Evolutionary conservation across 2,329 filamentous ascomycete species (phyloP).

Genomic region (Cladosporium sp.): DNA sequence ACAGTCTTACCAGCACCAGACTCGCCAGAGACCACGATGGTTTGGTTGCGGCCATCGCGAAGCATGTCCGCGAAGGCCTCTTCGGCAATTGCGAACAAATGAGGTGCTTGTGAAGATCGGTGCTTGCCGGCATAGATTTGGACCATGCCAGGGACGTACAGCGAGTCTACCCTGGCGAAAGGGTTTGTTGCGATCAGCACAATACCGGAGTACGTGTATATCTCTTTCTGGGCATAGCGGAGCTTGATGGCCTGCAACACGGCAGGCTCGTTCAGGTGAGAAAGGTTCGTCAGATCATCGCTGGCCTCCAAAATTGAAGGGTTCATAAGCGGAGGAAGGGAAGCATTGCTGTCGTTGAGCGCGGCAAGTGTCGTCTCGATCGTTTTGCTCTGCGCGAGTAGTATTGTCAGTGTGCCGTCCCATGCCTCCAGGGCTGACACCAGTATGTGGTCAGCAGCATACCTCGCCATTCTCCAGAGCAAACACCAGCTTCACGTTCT

Average conservation of each 20-base stretch:
- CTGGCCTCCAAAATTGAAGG: slow-evolving; percentile 96
- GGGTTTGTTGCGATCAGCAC: slow-evolving; percentile 98
- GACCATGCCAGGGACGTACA: slow-evolving; percentile 99
- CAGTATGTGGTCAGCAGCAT: slow-evolving; percentile 20
- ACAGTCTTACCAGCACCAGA: slow-evolving; percentile 98
- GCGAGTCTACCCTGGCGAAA: slow-evolving; percentile 92
- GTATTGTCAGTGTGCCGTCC: neutral
- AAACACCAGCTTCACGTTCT: slow-evolving; percentile 84
- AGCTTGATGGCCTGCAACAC: slow-evolving; percentile 96
- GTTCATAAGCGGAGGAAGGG: slow-evolving; percentile 92
- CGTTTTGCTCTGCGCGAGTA: slow-evolving; percentile 60
- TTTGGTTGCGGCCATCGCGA: slow-evolving; percentile 92
- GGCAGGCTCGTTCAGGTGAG: slow-evolving; percentile 95
- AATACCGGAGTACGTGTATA: slow-evolving; percentile 99
- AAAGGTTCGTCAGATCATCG: slow-evolving; percentile 94
- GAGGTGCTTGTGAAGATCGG: slow-evolving; percentile 89
- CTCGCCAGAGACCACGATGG: slow-evolving; percentile 97
- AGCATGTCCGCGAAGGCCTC: slow-evolving; percentile 99
- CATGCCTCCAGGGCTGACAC: neutral
- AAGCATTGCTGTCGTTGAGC: slow-evolving; percentile 68
- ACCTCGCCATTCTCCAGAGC: slow-evolving; percentile 91
- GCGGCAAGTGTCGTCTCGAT: slow-evolving; percentile 71
- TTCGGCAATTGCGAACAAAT: slow-evolving; percentile 97
- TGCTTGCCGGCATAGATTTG: slow-evolving; percentile 98
- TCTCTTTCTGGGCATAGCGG: slow-evolving; percentile 96